These are phyloP conservation scores for Houttuynia cordata DNA, from an alignment of 164 flowering plant genomes.

Conservation along the genomic window DNA sequence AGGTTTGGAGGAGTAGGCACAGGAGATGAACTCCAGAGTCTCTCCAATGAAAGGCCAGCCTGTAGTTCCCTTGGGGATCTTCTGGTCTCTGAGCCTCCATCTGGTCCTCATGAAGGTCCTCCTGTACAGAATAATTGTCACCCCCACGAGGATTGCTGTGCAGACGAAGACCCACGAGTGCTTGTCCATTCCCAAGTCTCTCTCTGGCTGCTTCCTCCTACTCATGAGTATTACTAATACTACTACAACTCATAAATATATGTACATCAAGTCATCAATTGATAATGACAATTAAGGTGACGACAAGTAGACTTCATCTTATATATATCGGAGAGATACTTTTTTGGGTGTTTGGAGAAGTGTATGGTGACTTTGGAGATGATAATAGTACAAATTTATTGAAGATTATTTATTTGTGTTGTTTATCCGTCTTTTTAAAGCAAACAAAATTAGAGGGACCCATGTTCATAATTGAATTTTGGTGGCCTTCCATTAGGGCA, in stretches of 20 bases:
- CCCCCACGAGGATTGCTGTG: slow-evolving; percentile 13
- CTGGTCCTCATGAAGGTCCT: slow-evolving; percentile 11
- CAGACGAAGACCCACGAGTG: slow-evolving; percentile 15
- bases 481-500: slow-evolving; percentile 15
- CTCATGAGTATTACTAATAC: not conserved
- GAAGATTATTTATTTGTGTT: not conserved
- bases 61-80: slow-evolving; percentile 54
- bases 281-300: too few species aligned
- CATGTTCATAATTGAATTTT: slow-evolving; percentile 39
- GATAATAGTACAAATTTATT: too few species aligned
- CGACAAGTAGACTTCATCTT: too few species aligned
- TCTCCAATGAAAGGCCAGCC: slow-evolving; percentile 92
- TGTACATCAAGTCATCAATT: not conserved
- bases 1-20: slow-evolving; percentile 70
- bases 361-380: too few species aligned
- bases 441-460: slow-evolving; percentile 13
- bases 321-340: too few species aligned
- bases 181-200: slow-evolving; percentile 12
- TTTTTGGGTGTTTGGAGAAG: too few species aligned
- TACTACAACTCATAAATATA: not conserved
- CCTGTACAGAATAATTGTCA: slow-evolving; percentile 17
- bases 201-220: slow-evolving; percentile 2
- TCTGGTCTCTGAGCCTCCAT: slow-evolving; percentile 4
- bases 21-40: slow-evolving; percentile 76
- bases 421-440: not conserved